Conservation (phyloP, 2,329 filamentous ascomycete species). For the Aspergillus transmontanensis region DNA sequence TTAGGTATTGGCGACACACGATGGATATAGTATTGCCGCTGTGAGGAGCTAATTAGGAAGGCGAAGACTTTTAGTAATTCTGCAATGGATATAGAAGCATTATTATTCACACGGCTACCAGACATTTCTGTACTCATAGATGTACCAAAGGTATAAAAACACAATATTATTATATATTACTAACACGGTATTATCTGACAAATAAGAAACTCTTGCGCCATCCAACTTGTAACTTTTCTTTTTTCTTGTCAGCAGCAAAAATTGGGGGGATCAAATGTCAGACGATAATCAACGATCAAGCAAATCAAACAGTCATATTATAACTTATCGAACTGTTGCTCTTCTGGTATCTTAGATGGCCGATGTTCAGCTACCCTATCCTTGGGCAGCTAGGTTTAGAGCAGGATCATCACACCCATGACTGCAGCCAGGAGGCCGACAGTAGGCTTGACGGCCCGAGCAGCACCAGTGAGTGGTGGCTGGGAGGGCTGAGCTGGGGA, state of each 20-base stretch:
- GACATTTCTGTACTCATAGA: neutral
- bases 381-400: slow-evolving; percentile 29
- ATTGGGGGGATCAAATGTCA: slow-evolving; percentile 7
- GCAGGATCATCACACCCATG: slow-evolving; percentile 41
- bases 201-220: neutral
- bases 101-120: neutral
- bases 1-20: neutral
- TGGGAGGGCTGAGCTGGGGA: slow-evolving; percentile 14
- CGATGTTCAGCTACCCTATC: neutral
- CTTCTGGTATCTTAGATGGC: neutral
- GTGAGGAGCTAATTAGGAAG: neutral
- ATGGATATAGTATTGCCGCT: no score
- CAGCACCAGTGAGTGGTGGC: slow-evolving; percentile 37
- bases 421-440: slow-evolving; percentile 41
- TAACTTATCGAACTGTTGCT: neutral
- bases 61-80: neutral
- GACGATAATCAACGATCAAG: neutral
- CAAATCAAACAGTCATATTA: neutral
- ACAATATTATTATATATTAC: slow-evolving; percentile 40
- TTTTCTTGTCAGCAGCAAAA: neutral
- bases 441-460: slow-evolving; percentile 36
- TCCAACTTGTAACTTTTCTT: slow-evolving; percentile 6
- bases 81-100: neutral
- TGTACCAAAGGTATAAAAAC: neutral
- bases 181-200: slow-evolving; percentile 9